Percentiles rank a stretch among this genome's conserved stretches.
Conservation (phyloP, 352 stramenopile species). For the Pythium monospermum region DNA sequence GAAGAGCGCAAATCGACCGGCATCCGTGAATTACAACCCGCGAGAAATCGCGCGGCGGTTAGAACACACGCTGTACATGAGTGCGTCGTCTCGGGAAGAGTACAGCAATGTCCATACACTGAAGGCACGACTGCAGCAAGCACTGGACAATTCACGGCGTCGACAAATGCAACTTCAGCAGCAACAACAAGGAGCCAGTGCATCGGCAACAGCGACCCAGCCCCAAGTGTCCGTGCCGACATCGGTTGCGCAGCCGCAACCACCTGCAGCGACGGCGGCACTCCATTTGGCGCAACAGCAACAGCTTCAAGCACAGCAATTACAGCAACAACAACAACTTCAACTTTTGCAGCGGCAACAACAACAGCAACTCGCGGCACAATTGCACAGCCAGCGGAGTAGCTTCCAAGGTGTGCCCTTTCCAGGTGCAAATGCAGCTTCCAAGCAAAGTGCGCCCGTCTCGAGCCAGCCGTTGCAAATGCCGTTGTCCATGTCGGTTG, state of each 20-base stretch:
- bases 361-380: constrained; percentile 68
- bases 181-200: constrained; percentile 65
- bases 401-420: constrained; percentile 67
- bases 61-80: constrained; percentile 87
- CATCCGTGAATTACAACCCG: constrained; percentile 85
- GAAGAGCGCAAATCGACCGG: constrained; percentile 86
- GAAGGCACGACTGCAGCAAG: constrained; percentile 76
- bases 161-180: constrained; percentile 76
- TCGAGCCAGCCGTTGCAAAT: constrained; percentile 55
- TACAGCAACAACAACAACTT: constrained; percentile 22
- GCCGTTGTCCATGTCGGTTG: constrained; percentile 21
- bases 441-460: constrained; percentile 28
- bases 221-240: background rate
- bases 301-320: constrained; percentile 14
- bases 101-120: constrained; percentile 87
- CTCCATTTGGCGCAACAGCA: constrained; percentile 12
- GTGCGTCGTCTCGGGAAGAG: constrained; percentile 71
- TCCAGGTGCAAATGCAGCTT: constrained; percentile 20
- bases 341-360: constrained; percentile 39
- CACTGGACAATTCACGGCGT: constrained; percentile 75
- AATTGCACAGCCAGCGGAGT: constrained; percentile 61
- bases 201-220: constrained; percentile 38
- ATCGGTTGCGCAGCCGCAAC: too few relatives aligned
- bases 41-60: constrained; percentile 78
- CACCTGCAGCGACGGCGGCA: constrained; percentile 13